Percentiles rank a stretch among this genome's conserved stretches.
phyloP scores from a whole-genome alignment of 2,329 filamentous ascomycete species.

The Sporothrix brunneoviolacea region DNA sequence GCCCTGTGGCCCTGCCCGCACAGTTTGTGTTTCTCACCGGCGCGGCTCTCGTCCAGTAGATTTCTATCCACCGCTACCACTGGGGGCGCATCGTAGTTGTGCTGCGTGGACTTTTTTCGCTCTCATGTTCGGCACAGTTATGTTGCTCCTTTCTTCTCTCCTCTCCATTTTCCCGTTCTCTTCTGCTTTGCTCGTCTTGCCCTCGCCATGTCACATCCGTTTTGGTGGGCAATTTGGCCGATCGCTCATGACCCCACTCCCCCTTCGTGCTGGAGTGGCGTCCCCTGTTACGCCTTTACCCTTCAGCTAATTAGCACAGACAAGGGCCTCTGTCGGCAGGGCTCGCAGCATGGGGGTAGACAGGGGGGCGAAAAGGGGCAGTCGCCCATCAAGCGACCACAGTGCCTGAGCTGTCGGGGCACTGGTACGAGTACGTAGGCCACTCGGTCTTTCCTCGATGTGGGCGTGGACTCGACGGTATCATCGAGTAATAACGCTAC shows the following conservation, averaged over 20 bases:
- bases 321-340: neutral
- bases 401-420: too few species aligned
- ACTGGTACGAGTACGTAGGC: too few species aligned
- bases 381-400: neutral
- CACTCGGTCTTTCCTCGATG: too few species aligned
- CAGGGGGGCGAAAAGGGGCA: constrained; percentile 8
- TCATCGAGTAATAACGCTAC: too few species aligned
- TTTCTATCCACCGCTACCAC: too few species aligned
- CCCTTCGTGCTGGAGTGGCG: constrained; percentile 8
- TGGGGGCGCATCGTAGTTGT: too few species aligned
- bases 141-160: neutral
- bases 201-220: constrained; percentile 2
- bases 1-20: too few species aligned
- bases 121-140: too few species aligned
- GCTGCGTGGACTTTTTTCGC: too few species aligned
- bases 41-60: too few species aligned
- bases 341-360: neutral
- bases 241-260: constrained; percentile 12
- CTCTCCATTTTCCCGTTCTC: neutral
- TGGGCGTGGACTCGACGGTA: too few species aligned
- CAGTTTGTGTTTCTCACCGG: too few species aligned
- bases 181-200: neutral
- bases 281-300: constrained; percentile 3
- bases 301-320: constrained; percentile 11
- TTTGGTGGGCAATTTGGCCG: constrained; percentile 13